Base-by-base conservation (phyloP, 495 filamentous ascomycete species). In the Pyrenula massariospora region DNA sequence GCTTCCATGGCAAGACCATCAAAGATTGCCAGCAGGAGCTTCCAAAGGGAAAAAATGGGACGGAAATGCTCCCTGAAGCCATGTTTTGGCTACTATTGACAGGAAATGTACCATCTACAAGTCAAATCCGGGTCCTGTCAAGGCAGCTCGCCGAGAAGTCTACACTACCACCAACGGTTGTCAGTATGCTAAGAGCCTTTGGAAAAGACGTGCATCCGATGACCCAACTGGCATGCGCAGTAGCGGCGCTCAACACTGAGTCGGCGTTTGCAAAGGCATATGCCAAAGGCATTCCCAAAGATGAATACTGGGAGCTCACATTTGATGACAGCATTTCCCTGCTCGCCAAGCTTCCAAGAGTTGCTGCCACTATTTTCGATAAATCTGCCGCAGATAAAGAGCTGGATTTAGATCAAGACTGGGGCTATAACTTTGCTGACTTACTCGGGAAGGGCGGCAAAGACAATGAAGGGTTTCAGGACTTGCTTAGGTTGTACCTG, bases 11-110 rank as follows among this genome's bases (percentile, higher is more conserved):
- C 64, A 84, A 85, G 63, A 96, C 90, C 52, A 98, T 98, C 78
- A 94, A 93, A 75, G 93, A 98, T 66, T 98, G 93, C 79, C 91
- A 96, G 66, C 80, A 82, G 57, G 83, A 94, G 66, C 82, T 98
- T 8, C 93, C 93, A 63, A 96, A 96, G 76, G 93, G 91, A 54
- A 88, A 81, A 56, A 82, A 86, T 1, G 93, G 93, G 57, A 93
- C 89, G n/a, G 92, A 98, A 75, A 97, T 97, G 94, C 84, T 98
- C 1, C 93, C 93, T 42, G 93, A 98, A 72, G 85, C 91, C 66
- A 97, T 98, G 93, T 98, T 98, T 80, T 98, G 93, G 93, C 85
- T 98, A 23, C 85, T 98, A 15, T 73, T 98, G 58, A 98, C 93
- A 10, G 94, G 93, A 57, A 78, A 92, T 69, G 88, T 98, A 22